Evolutionary conservation across 2,329 filamentous ascomycete genomes (phyloP).

Genomic region (Alternaria sp.): DNA sequence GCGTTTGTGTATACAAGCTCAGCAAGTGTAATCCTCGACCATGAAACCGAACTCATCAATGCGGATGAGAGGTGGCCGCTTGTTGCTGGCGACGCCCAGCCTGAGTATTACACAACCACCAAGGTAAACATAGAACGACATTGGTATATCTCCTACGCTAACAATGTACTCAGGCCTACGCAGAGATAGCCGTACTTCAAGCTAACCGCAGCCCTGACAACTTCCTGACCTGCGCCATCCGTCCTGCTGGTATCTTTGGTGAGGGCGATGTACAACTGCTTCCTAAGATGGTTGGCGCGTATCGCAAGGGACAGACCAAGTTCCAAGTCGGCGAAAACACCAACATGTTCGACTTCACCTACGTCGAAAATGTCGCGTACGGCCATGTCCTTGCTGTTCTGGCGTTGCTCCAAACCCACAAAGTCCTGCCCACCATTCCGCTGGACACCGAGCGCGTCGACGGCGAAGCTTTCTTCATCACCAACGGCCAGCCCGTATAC

Average conservation of each 20-base stretch:
- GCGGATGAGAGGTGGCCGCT: constrained; percentile 60
- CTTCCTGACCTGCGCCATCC: constrained; percentile 61
- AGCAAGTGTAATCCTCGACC: constrained; percentile 60
- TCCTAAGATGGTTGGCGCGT: constrained; percentile 56
- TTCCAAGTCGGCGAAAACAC: constrained; percentile 62
- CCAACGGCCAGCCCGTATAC: constrained; percentile 60
- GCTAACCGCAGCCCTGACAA: constrained; percentile 57
- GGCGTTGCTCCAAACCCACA: constrained; percentile 58
- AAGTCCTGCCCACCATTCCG: constrained; percentile 49
- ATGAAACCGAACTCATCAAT: constrained; percentile 56
- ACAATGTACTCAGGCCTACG: constrained; percentile 49
- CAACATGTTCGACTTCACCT: constrained; percentile 64
- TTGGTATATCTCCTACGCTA: background rate
- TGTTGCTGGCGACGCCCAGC: constrained; percentile 57
- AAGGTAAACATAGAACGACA: constrained; percentile 47
- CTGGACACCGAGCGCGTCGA: constrained; percentile 58
- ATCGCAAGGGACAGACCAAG: constrained; percentile 58
- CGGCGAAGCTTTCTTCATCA: constrained; percentile 62
- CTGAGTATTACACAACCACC: constrained; percentile 61
- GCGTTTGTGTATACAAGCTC: constrained; percentile 64
- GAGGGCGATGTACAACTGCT: constrained; percentile 59
- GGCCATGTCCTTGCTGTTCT: constrained; percentile 61
- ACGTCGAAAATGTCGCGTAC: constrained; percentile 62
- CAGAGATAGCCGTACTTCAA: constrained; percentile 58
- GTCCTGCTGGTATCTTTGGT: constrained; percentile 62